Evolutionary conservation across 164 flowering plant species (phyloP), one percentile per base, ranked within the genome.

Genomic region (Pachysandra terminalis): DNA sequence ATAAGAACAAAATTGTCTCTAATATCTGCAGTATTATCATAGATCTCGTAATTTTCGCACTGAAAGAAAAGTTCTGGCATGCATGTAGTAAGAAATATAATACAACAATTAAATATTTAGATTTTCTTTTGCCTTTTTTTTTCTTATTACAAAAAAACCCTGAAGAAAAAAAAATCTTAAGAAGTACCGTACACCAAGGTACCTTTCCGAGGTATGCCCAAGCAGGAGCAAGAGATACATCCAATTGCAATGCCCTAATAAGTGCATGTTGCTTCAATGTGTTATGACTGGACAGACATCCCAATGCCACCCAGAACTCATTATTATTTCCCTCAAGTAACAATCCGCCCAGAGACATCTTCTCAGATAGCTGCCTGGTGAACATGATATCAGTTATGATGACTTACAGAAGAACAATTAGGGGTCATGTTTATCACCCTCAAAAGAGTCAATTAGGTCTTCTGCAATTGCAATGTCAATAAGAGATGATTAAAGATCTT

Each of bases 141-240:
- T 32, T 32, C 37, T 32, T 7, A 32, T 27, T 32, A 37, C 9
- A n/a, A 45, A 3, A 56, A 5, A 15, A 12, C 51, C 8, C 66
- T 32, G 2, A 41, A 55, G 40, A 37, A 66, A 7, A 40, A 17
- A 59, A 40, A 19, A 19, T 52, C 13, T 28, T 41, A 3, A 35
- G 37, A 63, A 22, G 14, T 19, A 61, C 3, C 7, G 37, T 32
- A 32, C 7, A 7, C 37, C 37, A 32, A 32, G 32, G 53, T 79
- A 95, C 99, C 97, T 90, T 84, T 79, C 99, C 99, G 41, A 96
- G 90, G 71, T 78, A 86, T 35, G 95, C 96, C 99, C 98, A 96
- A 37, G 97, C 96, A 73, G 72, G 75, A 68, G 99, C 95, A 68
- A 85, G 81, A 71, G 99, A 91, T 67, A 82, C 85, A 86, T 93